A percentile compares a stretch with the other conserved stretches of the same genome.
These are phyloP conservation scores for Leishmania tropica DNA, from an alignment of 208 protist genomes.

Conservation along the genomic window DNA sequence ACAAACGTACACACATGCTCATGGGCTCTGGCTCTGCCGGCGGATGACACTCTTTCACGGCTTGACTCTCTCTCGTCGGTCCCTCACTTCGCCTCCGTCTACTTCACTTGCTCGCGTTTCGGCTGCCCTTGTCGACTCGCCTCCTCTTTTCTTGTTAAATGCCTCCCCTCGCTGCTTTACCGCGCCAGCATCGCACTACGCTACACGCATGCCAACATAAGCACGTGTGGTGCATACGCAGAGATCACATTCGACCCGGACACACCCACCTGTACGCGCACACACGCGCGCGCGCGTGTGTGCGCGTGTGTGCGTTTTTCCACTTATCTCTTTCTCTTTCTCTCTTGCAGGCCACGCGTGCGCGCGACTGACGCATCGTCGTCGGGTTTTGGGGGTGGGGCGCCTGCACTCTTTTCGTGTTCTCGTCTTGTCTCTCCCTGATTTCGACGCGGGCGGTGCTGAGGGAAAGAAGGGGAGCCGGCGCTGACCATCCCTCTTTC, in stretches of 20 bases:
- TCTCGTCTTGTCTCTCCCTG: not conserved
- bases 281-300: not conserved
- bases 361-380: not conserved
- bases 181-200: not conserved
- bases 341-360: not conserved
- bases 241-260: not conserved
- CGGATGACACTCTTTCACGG: not conserved
- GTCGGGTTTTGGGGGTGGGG: too few relatives aligned
- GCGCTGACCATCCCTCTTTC: not conserved
- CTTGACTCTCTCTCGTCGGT: not conserved
- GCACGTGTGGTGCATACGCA: not conserved
- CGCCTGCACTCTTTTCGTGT: not conserved
- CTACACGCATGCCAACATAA: not conserved
- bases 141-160: not conserved
- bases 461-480: not conserved
- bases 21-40: not conserved
- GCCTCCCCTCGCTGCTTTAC: not conserved
- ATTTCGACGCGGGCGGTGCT: not conserved
- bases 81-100: not conserved
- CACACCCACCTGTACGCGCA: not conserved
- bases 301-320: not conserved
- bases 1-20: not conserved
- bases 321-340: not conserved
- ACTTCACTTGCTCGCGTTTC: not conserved
- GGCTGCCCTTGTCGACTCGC: not conserved